Percentiles rank a stretch among this genome's conserved stretches.
Evolutionary conservation across 106 monocot genomes (phyloP).

Genomic region (Hemerocallis citrina): DNA sequence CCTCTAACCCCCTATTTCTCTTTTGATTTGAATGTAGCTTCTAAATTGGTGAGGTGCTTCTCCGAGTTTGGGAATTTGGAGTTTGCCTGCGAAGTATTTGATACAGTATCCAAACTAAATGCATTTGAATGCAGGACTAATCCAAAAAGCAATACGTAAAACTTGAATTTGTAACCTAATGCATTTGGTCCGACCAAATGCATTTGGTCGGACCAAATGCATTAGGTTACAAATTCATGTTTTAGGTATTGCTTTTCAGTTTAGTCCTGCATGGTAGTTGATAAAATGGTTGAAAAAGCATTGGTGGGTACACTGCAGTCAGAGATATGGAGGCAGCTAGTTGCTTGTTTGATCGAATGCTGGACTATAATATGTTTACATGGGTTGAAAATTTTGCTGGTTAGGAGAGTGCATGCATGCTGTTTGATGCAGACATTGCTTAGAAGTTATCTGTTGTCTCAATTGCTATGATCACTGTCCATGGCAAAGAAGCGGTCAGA

Average conservation of each 20-base stretch:
- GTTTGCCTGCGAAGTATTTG: conserved; percentile 12
- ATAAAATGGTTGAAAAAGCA: conserved; percentile 3
- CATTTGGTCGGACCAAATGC: too few species aligned
- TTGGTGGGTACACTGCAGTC: conserved; percentile 1
- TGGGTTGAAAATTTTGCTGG: conserved; percentile 19
- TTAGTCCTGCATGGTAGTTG: conserved; percentile 15
- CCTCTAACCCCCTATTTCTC: conserved; percentile 14
- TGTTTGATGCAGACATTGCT: neutral
- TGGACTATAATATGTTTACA: conserved; percentile 9
- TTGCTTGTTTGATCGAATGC: conserved; percentile 19
- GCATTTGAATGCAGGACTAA: conserved; percentile 30
- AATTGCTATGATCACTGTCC: conserved; percentile 25
- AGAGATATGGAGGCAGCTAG: conserved; percentile 19
- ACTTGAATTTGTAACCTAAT: too few species aligned
- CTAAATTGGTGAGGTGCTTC: conserved; percentile 22
- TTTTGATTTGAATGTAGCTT: conserved; percentile 7
- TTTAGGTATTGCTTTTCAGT: too few species aligned
- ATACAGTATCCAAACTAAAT: conserved; percentile 7
- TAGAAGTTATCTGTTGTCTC: neutral
- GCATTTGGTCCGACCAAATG: too few species aligned
- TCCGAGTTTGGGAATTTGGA: conserved; percentile 13
- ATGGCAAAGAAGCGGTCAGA: conserved; percentile 12
- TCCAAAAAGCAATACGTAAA: too few species aligned
- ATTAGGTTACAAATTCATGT: too few species aligned
- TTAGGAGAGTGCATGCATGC: conserved; percentile 6